Evolutionary conservation across 164 flowering plant species (phyloP), one percentile per base, ranked within the genome.

Genomic region (Berberis thunbergii): DNA sequence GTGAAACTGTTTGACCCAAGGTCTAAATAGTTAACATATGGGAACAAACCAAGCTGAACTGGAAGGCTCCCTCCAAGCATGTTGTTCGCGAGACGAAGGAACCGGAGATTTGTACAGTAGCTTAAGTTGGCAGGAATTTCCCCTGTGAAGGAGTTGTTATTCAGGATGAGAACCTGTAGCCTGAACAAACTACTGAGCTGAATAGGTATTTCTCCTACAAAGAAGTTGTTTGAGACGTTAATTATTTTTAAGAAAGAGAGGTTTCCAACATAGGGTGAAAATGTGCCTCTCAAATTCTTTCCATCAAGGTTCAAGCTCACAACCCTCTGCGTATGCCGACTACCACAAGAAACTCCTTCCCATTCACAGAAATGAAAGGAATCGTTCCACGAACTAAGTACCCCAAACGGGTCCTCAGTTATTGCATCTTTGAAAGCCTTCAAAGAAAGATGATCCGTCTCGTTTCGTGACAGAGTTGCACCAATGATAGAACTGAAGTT

Each of bases 381-480:
- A 56, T 50, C 49, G 54, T 77, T 78, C 82, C 80, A 81, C 4
- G 82, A 78, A 43, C 49, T 67, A 70, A 78, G 38, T 39, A 67
- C 45, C 1, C 56, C 38, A 0, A 50, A 43, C 1, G 79, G 78
- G 56, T 78, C 81, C 41, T 48, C 67, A 45, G 63, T 61, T 59
- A 68, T 57, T 38, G 45, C n/a, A 54, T 49, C 52, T 42, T 71
- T 75, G 68, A 73, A 54, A 6, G 55, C 68, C 39, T 69, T 61
- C 44, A 73, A 49, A 12, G 62, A 61, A 12, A 41, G 57, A 6
- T 45, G 67, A 59, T 67, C 57, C 42, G 65, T 52, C 11, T 59
- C 54, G 4, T 49, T 57, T 57, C 60, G 43, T 7, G 41, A 57
- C 2, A 11, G 39, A 38, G 60, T 41, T 3, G 44, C 7, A 26